These are phyloP conservation scores for Fusarium succisae DNA, from an alignment of 2,329 filamentous ascomycete species.

Conservation along the genomic window DNA sequence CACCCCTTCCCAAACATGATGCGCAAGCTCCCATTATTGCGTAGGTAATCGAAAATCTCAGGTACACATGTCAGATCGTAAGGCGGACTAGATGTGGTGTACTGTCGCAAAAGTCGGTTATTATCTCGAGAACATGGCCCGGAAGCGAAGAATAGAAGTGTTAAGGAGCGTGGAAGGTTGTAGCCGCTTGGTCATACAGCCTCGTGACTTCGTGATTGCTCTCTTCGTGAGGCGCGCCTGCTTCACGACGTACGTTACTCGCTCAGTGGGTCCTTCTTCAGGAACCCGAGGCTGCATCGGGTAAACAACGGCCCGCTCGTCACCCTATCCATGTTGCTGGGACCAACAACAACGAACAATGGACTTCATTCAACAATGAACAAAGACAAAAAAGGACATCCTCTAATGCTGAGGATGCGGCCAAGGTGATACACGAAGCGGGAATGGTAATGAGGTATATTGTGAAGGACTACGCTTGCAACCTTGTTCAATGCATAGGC, in stretches of 20 bases:
- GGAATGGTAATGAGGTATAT: not conserved
- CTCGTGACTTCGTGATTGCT: slow-evolving; percentile 32
- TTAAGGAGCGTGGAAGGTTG: slow-evolving; percentile 33
- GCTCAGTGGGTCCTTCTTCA: slow-evolving; percentile 35
- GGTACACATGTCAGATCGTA: slow-evolving; percentile 36
- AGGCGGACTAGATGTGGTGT: not conserved
- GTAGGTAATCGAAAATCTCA: slow-evolving; percentile 27
- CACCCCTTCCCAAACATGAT: slow-evolving; percentile 66
- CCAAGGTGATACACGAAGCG: not conserved
- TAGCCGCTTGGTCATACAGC: slow-evolving; percentile 20
- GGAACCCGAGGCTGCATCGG: slow-evolving; percentile 32
- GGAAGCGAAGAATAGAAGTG: not conserved
- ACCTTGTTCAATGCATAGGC: not conserved
- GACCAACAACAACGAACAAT: slow-evolving; percentile 13
- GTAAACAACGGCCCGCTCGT: slow-evolving; percentile 39
- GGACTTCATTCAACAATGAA: not conserved
- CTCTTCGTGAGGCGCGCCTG: slow-evolving; percentile 34
- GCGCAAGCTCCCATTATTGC: slow-evolving; percentile 67
- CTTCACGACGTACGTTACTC: slow-evolving; percentile 41
- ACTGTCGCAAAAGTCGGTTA: not conserved
- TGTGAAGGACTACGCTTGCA: not conserved
- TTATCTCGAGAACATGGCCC: slow-evolving; percentile 8
- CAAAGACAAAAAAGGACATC: not conserved
- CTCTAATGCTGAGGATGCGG: not conserved
- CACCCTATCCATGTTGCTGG: slow-evolving; percentile 27